Conservation (phyloP, 352 stramenopile species). For the Phytophthora pluvialis region DNA sequence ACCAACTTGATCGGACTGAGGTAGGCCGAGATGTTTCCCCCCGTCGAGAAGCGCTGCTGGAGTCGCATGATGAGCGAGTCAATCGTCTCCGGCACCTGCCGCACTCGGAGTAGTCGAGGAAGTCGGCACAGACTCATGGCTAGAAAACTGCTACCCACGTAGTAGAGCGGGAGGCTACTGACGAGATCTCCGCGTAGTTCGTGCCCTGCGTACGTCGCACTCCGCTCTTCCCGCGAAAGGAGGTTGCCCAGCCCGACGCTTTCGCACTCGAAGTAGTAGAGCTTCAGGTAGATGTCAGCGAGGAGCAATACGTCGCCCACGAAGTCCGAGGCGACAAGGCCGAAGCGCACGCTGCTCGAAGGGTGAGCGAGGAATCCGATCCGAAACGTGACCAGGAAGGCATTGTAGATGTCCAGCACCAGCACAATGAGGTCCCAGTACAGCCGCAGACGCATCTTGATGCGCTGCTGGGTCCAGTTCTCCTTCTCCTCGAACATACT, state of each 20-base stretch:
- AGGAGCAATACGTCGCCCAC: conserved; percentile 49
- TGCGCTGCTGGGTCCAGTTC: conserved; percentile 45
- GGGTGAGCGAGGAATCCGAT: conserved; percentile 65
- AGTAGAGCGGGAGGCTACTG: conserved; percentile 69
- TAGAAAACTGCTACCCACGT: conserved; percentile 61
- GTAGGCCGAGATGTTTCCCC: conserved; percentile 68
- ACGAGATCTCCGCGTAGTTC: conserved; percentile 52
- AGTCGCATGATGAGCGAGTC: conserved; percentile 73
- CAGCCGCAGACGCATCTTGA: conserved; percentile 60
- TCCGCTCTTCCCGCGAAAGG: conserved; percentile 50
- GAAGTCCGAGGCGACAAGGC: conserved; percentile 49
- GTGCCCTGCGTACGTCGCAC: conserved; percentile 47
- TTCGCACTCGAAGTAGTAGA: conserved; percentile 84
- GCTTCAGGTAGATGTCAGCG: conserved; percentile 69
- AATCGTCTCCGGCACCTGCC: conserved; percentile 46
- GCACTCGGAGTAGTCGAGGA: conserved; percentile 55
- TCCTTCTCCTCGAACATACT: conserved; percentile 72
- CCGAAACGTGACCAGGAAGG: conserved; percentile 72
- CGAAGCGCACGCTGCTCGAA: conserved; percentile 10
- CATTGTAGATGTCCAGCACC: conserved; percentile 67
- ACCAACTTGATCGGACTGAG: conserved; percentile 71
- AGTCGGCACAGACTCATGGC: conserved; percentile 64
- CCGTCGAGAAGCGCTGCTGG: conserved; percentile 64
- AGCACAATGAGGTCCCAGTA: conserved; percentile 71
- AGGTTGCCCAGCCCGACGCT: conserved; percentile 53